Percentiles rank a stretch among this genome's conserved stretches.
Conservation (phyloP, 1,139 yeast species). For the Saccharomycopsis crataegensis region DNA sequence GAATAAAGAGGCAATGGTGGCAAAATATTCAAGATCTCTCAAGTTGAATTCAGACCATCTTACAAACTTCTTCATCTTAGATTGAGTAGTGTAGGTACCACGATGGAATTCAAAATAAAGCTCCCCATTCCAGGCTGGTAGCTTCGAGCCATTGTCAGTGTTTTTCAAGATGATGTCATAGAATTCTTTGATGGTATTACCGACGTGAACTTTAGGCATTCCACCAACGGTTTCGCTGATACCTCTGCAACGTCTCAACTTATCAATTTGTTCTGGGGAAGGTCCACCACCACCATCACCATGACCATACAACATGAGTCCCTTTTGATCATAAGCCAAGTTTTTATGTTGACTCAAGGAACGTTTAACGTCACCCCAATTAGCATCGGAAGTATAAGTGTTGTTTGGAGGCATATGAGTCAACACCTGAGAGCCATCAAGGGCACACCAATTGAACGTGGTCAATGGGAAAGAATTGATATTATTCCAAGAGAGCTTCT, state of each 20-base stretch:
- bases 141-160: conserved; percentile 55
- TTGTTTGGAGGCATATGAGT: conserved; percentile 98
- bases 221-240: conserved; percentile 74
- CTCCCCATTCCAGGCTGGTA: conserved; percentile 92
- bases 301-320: conserved; percentile 76
- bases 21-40: conserved; percentile 79
- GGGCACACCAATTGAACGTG: conserved; percentile 91
- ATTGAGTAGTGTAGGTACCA: conserved; percentile 94
- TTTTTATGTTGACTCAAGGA: conserved; percentile 79
- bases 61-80: conserved; percentile 73
- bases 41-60: conserved; percentile 69
- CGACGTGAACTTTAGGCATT: conserved; percentile 72
- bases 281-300: conserved; percentile 99
- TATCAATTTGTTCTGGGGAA: conserved; percentile 85
- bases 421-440: conserved; percentile 87
- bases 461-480: conserved; percentile 83
- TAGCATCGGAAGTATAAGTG: conserved; percentile 88
- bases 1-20: conserved; percentile 63
- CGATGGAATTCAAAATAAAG: conserved; percentile 92
- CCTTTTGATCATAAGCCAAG: conserved; percentile 69
- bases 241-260: conserved; percentile 85
- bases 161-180: conserved; percentile 56
- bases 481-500: conserved; percentile 93
- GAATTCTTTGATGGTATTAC: conserved; percentile 71
- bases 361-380: conserved; percentile 85